phyloP scores from a whole-genome alignment of 768 basidiomycete species.

The Rhodosporidiobolus odoratus region DNA sequence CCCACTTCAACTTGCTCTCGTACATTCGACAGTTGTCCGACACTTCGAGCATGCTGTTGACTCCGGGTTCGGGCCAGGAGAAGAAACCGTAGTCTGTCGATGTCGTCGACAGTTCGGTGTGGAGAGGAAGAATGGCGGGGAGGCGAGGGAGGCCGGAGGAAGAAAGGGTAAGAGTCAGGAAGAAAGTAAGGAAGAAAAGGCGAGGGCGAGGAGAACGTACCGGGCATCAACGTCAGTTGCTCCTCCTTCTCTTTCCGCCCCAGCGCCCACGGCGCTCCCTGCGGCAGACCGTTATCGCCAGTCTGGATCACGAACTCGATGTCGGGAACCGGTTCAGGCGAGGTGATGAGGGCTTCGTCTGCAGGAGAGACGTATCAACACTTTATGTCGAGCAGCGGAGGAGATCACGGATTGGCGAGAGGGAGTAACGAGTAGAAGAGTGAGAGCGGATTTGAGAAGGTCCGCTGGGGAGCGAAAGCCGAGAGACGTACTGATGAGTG shows the following conservation, averaged over 20 bases:
- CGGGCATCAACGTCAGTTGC: constrained; percentile 29
- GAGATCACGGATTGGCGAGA: no score
- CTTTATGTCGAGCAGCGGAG: background rate
- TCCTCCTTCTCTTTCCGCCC: constrained; percentile 14
- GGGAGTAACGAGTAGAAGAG: no score
- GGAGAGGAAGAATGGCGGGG: no score
- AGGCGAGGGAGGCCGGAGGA: no score
- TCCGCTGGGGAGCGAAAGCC: background rate
- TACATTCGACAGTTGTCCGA: constrained; percentile 23
- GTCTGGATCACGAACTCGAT: constrained; percentile 39
- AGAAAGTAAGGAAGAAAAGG: no score
- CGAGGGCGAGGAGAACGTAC: background rate
- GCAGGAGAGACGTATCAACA: background rate
- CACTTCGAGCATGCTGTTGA: constrained; percentile 25
- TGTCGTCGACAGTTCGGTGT: no score
- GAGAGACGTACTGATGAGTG: constrained; percentile 26
- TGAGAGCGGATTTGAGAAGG: background rate
- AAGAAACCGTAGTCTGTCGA: constrained; percentile 25
- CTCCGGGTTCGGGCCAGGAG: constrained; percentile 33
- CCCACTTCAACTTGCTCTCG: constrained; percentile 23
- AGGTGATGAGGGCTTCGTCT: constrained; percentile 36
- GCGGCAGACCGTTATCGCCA: constrained; percentile 20
- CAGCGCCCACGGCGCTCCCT: constrained; percentile 32
- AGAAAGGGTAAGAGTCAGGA: no score
- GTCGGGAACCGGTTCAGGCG: constrained; percentile 36